A percentile compares a stretch with the other conserved stretches of the same genome.
Conservation (phyloP, 148 eudicot genomes). For the Rhododendron vialii region DNA sequence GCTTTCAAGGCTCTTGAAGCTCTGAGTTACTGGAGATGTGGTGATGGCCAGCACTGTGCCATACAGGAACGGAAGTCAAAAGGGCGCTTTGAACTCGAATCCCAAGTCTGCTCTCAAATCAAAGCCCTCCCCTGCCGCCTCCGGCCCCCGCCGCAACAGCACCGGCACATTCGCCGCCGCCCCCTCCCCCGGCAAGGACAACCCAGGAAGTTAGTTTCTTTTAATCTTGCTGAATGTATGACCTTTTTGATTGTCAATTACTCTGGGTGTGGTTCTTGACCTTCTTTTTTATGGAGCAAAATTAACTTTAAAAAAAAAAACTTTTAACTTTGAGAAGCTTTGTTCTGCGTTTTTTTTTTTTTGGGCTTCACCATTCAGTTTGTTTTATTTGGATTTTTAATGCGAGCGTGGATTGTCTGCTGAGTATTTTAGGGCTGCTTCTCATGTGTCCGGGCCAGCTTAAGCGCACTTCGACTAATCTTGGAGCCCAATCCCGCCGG, state of each 20-base stretch:
- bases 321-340: neutral
- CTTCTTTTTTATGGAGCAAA: neutral
- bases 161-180: constrained; percentile 27
- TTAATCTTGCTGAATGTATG: neutral
- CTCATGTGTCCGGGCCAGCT: neutral
- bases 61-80: constrained; percentile 29
- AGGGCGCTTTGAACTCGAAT: constrained; percentile 25
- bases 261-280: neutral
- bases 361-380: neutral
- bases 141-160: constrained; percentile 55
- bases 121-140: constrained; percentile 30
- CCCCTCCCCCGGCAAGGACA: constrained; percentile 23
- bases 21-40: neutral
- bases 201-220: neutral
- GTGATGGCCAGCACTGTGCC: constrained; percentile 27
- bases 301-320: neutral
- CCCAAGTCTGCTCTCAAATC: constrained; percentile 54
- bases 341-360: neutral
- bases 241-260: neutral
- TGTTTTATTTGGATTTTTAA: neutral
- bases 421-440: neutral
- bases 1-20: neutral
- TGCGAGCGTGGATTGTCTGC: neutral
- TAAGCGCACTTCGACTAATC: neutral
- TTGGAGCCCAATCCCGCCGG: too few species aligned